These are phyloP conservation scores for Diaporthe batatas DNA, from an alignment of 2,329 filamentous ascomycete species.

Conservation along the genomic window DNA sequence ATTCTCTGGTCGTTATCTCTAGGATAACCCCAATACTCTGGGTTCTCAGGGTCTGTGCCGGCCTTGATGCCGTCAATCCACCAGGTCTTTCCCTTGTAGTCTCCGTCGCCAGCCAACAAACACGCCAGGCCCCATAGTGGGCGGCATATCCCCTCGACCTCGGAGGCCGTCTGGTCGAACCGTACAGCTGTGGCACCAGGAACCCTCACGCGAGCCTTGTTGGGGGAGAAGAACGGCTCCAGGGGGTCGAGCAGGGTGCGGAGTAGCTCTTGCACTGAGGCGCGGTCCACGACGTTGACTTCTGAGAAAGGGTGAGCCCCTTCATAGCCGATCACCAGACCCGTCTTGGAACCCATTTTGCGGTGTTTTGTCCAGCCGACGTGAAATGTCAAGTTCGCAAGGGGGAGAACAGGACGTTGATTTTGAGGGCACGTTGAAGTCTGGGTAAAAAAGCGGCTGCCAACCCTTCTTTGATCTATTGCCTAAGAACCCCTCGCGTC, in stretches of 20 bases:
- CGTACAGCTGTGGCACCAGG: slow-evolving; percentile 79
- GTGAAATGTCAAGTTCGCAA: neutral
- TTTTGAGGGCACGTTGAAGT: neutral
- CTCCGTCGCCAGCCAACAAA: slow-evolving; percentile 75
- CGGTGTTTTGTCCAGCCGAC: neutral
- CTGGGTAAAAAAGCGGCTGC: slow-evolving; percentile 12
- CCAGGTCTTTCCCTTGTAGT: slow-evolving; percentile 73
- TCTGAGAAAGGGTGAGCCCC: slow-evolving; percentile 68
- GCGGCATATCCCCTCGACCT: slow-evolving; percentile 81
- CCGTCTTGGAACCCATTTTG: slow-evolving; percentile 43
- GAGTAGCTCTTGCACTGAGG: slow-evolving; percentile 72
- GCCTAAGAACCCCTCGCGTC: slow-evolving; percentile 31
- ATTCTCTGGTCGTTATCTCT: slow-evolving; percentile 84
- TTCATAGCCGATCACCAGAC: slow-evolving; percentile 64
- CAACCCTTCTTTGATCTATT: neutral
- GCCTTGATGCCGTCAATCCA: slow-evolving; percentile 79
- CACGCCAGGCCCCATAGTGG: slow-evolving; percentile 82
- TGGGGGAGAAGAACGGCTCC: slow-evolving; percentile 77
- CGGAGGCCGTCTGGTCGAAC: slow-evolving; percentile 82
- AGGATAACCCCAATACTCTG: slow-evolving; percentile 83
- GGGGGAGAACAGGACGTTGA: neutral
- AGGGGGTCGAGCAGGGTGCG: slow-evolving; percentile 77
- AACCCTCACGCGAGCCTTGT: slow-evolving; percentile 74
- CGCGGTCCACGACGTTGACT: slow-evolving; percentile 63
- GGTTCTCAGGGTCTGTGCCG: slow-evolving; percentile 77